Conservation (phyloP, 2,329 filamentous ascomycete species). For the Fusarium succisae region DNA sequence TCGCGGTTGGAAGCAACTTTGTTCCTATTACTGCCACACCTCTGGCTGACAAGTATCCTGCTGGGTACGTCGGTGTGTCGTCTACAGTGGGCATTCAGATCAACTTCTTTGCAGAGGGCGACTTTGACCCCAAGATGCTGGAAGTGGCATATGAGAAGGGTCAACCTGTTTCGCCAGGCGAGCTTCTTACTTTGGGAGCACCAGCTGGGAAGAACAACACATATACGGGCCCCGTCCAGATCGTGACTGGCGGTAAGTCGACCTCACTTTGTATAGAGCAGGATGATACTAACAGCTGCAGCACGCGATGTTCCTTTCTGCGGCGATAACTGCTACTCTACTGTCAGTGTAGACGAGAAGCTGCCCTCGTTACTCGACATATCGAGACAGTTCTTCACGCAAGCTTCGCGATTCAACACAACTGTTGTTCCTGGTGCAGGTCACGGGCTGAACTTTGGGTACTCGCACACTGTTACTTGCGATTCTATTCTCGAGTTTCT, state of each 20-base stretch:
- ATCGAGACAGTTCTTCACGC: slow-evolving; percentile 53
- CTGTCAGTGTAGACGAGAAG: slow-evolving; percentile 47
- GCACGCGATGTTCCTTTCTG: slow-evolving; percentile 66
- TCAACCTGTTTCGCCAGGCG: slow-evolving; percentile 67
- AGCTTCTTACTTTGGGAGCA: slow-evolving; percentile 64
- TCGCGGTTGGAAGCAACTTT: slow-evolving; percentile 58
- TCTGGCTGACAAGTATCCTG: slow-evolving; percentile 48
- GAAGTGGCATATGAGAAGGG: slow-evolving; percentile 55
- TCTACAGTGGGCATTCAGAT: slow-evolving; percentile 60
- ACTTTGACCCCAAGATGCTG: slow-evolving; percentile 65
- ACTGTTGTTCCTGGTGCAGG: slow-evolving; percentile 63
- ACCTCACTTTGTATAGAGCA: background rate
- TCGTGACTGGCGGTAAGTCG: slow-evolving; percentile 64
- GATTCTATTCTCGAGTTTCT: slow-evolving; percentile 52
- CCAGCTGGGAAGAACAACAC: slow-evolving; percentile 46
- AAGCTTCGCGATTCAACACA: slow-evolving; percentile 59
- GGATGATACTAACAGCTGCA: slow-evolving; percentile 34
- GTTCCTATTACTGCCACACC: slow-evolving; percentile 51
- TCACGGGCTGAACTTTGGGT: slow-evolving; percentile 61
- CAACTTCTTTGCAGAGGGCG: slow-evolving; percentile 61
- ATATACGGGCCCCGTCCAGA: slow-evolving; percentile 64
- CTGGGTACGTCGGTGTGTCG: slow-evolving; percentile 63
- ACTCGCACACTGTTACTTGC: slow-evolving; percentile 48
- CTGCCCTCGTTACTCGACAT: slow-evolving; percentile 55
- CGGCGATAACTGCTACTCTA: slow-evolving; percentile 66